Evolutionary conservation across 768 basidiomycete species (phyloP).

Genomic region (Tricholomella constricta): DNA sequence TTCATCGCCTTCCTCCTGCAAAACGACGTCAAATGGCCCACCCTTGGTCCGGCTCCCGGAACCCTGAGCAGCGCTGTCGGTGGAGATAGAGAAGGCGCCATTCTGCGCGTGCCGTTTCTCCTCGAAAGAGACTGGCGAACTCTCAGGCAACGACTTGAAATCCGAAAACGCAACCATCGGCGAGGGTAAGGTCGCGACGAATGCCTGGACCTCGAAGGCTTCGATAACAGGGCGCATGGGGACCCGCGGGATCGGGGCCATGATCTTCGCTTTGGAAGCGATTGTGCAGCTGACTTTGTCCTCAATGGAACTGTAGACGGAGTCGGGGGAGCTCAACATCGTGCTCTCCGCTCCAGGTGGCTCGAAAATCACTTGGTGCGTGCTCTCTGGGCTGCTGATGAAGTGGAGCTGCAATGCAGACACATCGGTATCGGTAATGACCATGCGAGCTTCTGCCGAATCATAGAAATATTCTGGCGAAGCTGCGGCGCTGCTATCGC

Average conservation of each 20-base stretch:
- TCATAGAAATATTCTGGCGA: not conserved
- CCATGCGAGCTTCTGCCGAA: not conserved
- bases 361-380: not conserved
- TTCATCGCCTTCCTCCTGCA: not conserved
- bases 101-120: not conserved
- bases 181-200: not conserved
- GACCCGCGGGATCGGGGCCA: conserved; percentile 6
- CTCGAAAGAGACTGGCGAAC: not conserved
- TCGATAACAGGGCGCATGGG: not conserved
- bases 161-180: not conserved
- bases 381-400: not conserved
- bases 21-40: not conserved
- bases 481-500: not conserved
- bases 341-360: not conserved
- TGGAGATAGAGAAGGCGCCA: not conserved
- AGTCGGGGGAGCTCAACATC: conserved; percentile 2
- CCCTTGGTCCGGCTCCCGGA: no score
- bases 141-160: not conserved
- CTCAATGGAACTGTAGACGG: not conserved
- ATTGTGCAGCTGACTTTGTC: not conserved
- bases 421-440: no score
- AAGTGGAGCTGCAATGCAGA: not conserved
- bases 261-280: not conserved
- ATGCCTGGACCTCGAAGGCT: conserved; percentile 2
- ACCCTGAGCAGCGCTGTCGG: no score